Evolutionary conservation across 129 eudicot species (phyloP), one percentile per base, ranked within the genome.

Genomic region (Flaveria bidentis): DNA sequence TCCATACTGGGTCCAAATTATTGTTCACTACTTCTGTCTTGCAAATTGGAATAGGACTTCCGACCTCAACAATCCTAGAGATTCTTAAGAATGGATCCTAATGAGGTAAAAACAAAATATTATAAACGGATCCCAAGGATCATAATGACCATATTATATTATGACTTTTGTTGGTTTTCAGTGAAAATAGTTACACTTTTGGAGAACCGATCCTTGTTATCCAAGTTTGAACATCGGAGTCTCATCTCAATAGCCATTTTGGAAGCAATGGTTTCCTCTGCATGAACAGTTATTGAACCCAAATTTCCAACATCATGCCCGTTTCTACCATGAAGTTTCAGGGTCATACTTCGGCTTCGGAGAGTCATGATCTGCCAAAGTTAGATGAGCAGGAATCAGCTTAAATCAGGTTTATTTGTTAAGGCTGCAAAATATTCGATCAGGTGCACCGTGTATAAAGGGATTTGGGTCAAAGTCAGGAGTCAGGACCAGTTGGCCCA

Each of bases 1-100:
- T 88, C 97, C 97, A 95, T 39, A 71, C 44, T 58, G 99, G 97
- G 82, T 89, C 84, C 87, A 91, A 84, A 88, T 91, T 91, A 86
- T 95, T 84, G 78, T 86, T 79, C 73, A 89, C 86, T 17, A 91
- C 97, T 85, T 92, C 99, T 25, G 99, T 91, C 88, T 91, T 91
- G 88, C 96, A 91, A 65, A 95, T 88, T 12, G 96, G 97, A 73
- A 95, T 74, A 51, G 82, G 78, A 52, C 76, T 80, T 71, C 97
- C 99, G 2, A 75, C 78, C 80, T 95, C 99, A 49, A 80, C 80
- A 68, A 80, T 71, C 87, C 95, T 89, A 47, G 99, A 95, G 80
- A 95, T 87, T 76, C 91, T 88, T 77, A 95, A 74, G 69, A 95
- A 95, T 46, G 97, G 97, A 89, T 91, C 99, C 99, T 95, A 76